phyloP scores from a whole-genome alignment of 2,329 filamentous ascomycete genomes.

The Pochonia chlamydosporia region DNA sequence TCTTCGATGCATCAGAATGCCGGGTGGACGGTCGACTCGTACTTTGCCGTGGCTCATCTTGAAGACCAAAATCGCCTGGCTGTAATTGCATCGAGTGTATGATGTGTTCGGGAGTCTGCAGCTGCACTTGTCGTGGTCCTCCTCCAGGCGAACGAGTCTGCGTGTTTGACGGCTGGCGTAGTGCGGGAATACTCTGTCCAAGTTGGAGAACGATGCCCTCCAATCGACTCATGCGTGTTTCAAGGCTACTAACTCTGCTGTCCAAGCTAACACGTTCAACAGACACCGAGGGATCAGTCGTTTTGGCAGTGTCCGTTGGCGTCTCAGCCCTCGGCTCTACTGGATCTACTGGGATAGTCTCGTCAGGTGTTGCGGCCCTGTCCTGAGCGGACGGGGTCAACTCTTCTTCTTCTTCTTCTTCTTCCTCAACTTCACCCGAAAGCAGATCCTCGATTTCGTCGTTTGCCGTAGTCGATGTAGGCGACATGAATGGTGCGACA shows the following conservation, averaged over 20 bases:
- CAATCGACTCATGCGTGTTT: slow-evolving; percentile 45
- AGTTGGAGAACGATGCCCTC: slow-evolving; percentile 48
- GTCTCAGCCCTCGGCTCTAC: background rate
- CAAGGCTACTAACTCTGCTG: slow-evolving; percentile 44
- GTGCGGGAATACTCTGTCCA: slow-evolving; percentile 38
- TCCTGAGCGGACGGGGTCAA: slow-evolving; percentile 5
- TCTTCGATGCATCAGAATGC: slow-evolving; percentile 34
- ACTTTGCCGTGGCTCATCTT: slow-evolving; percentile 3
- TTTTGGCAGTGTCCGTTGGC: background rate
- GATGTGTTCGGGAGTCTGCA: background rate
- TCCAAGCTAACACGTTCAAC: slow-evolving; percentile 47
- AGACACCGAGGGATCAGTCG: background rate
- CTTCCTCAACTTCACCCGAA: slow-evolving; percentile 22
- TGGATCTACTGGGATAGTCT: background rate
- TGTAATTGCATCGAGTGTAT: background rate
- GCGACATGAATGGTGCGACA: slow-evolving; percentile 44
- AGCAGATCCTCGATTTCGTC: slow-evolving; percentile 24
- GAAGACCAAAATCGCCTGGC: background rate
- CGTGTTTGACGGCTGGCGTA: slow-evolving; percentile 21
- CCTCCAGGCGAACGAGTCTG: slow-evolving; percentile 18
- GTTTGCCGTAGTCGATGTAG: slow-evolving; percentile 41
- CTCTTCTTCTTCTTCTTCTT: slow-evolving; percentile 24
- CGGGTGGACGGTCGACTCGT: slow-evolving; percentile 25
- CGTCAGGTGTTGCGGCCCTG: background rate
- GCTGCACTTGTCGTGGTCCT: background rate